phyloP scores from a whole-genome alignment of 2,329 filamentous ascomycete species.

The Acephala macrosclerotiorum region DNA sequence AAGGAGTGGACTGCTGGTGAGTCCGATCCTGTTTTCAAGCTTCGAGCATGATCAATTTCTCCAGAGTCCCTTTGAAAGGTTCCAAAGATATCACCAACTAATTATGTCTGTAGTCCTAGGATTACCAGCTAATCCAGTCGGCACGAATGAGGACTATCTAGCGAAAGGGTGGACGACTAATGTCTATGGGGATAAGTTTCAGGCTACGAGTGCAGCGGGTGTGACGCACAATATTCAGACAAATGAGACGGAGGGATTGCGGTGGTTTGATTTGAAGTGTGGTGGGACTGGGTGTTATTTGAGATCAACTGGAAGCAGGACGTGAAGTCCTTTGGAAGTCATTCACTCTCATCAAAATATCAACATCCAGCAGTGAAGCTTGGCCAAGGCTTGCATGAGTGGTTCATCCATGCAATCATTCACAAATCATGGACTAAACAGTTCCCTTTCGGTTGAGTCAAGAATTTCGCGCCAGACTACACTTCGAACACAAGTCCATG shows the following conservation, averaged over 20 bases:
- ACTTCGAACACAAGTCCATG: too few species aligned
- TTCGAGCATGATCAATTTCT: too few species aligned
- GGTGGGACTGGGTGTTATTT: conserved; percentile 16
- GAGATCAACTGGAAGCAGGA: background rate
- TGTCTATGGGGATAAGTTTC: conserved; percentile 34
- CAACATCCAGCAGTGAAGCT: background rate
- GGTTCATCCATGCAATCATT: background rate
- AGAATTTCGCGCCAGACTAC: too few species aligned
- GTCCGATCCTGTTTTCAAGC: conserved; percentile 43
- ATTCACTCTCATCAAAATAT: background rate
- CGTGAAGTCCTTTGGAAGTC: background rate
- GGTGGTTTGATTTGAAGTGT: conserved; percentile 38
- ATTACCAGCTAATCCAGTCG: conserved; percentile 39
- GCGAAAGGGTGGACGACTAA: conserved; percentile 39
- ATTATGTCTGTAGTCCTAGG: conserved; percentile 57
- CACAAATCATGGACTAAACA: too few species aligned
- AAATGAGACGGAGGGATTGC: conserved; percentile 31
- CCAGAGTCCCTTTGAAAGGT: too few species aligned
- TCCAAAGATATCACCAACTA: too few species aligned
- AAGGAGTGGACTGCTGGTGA: conserved; percentile 44
- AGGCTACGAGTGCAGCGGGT: conserved; percentile 28
- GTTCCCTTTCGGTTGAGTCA: too few species aligned
- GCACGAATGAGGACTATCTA: conserved; percentile 36
- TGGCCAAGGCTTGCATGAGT: background rate
- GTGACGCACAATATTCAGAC: conserved; percentile 38